Evolutionary conservation across 164 flowering plant genomes (phyloP), one percentile per base, ranked within the genome.

Genomic region (Taxillus chinensis): DNA sequence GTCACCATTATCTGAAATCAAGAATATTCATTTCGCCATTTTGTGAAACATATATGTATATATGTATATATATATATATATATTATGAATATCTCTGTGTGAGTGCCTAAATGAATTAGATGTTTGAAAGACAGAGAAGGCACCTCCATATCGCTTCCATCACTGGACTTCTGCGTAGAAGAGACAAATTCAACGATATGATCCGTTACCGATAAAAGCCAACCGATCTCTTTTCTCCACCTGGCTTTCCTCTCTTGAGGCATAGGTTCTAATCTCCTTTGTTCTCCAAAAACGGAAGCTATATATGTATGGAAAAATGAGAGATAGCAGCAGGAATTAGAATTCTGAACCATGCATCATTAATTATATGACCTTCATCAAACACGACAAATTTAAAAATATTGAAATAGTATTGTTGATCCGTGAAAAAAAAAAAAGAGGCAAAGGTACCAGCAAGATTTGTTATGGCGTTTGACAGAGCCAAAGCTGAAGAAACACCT

Each of bases 221-320:
- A 92, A 37, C 82, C 92, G 5, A 86, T 82, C 76, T 92, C 98
- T 69, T 71, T 89, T 65, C 80, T 82, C 98, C 98, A 92, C 68
- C 83, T 79, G 37, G 78, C 63, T 71, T 80, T 89, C 64, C 77
- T 81, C 14, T 85, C 98, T 3, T 67, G 63, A 48, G 89, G 39
- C 93, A 92, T 85, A 1, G 98, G 93, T 74, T 90, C 93, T 51
- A 92, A 70, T 62, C 79, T 82, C 64, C 58, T 53, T 69, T 82
- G 86, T 60, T 92, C 96, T 45, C 95, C 96, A 57, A 92, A 92
- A 3, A 80, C 80, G 61, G 98, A 90, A 61, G 96, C 98, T 90
- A 86, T 7, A 2, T 62, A 63, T 7, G 3, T 62, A 63, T 5
- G 3, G 12, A 2, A 39, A 52, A 39, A 50, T 8, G 13, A 42